phyloP scores from a whole-genome alignment of 2,329 filamentous ascomycete genomes.

The Chrysosporium queenslandicum region DNA sequence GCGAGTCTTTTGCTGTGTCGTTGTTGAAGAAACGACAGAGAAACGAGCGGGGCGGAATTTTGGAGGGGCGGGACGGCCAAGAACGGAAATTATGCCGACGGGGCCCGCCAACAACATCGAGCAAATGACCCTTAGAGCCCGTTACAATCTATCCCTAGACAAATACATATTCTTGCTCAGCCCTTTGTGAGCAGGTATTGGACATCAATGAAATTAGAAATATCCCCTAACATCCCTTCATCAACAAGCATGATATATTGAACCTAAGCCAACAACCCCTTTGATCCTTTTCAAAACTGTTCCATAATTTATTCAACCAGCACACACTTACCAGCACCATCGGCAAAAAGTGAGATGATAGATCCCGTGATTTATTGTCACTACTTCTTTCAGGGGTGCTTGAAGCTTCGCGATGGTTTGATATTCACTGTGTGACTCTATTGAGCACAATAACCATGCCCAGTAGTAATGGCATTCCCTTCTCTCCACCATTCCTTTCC shows the following conservation, averaged over 20 bases:
- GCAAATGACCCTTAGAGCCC: background rate
- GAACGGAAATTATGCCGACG: background rate
- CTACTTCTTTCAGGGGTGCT: background rate
- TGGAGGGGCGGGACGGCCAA: background rate
- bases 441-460: background rate
- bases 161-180: too few relatives aligned
- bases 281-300: too few relatives aligned
- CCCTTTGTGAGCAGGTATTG: too few relatives aligned
- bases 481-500: background rate
- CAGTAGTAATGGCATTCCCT: too few relatives aligned
- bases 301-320: too few relatives aligned
- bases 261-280: too few relatives aligned
- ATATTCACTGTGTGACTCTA: conserved; percentile 11
- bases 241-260: too few relatives aligned
- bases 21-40: background rate
- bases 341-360: background rate
- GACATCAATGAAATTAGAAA: too few relatives aligned
- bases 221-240: too few relatives aligned
- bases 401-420: background rate
- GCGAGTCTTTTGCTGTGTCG: background rate
- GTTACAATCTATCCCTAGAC: too few relatives aligned
- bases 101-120: background rate
- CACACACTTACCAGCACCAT: background rate
- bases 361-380: background rate
- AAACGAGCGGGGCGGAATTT: conserved; percentile 3